phyloP scores from a whole-genome alignment of 2,329 filamentous ascomycete genomes.

The Aspergillus pseudotamarii region DNA sequence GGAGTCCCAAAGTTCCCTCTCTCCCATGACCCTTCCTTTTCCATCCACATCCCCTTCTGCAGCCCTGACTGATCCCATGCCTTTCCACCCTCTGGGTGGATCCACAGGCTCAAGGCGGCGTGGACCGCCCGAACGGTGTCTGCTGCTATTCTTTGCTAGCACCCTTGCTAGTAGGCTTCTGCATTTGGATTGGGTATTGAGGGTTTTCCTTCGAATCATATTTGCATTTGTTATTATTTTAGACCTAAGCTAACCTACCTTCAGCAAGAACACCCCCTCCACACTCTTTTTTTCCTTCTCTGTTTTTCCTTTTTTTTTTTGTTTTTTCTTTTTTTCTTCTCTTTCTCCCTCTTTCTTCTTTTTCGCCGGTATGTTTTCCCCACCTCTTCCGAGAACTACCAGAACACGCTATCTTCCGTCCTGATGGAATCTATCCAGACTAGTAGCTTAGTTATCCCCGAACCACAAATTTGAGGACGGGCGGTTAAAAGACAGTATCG shows the following conservation, averaged over 20 bases:
- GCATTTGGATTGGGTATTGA: slow-evolving; percentile 15
- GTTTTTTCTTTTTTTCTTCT: slow-evolving; percentile 4
- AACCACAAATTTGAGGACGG: slow-evolving; percentile 1
- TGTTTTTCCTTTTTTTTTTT: slow-evolving; percentile 11
- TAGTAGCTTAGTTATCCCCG: neutral
- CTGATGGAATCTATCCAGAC: neutral
- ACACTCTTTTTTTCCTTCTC: slow-evolving; percentile 8
- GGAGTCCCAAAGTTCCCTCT: slow-evolving; percentile 3
- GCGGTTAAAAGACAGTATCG: neutral
- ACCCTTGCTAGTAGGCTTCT: slow-evolving; percentile 15
- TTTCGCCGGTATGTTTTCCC: neutral
- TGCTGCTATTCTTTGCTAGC: slow-evolving; percentile 17
- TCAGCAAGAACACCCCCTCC: slow-evolving; percentile 19
- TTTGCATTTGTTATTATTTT: slow-evolving; percentile 11
- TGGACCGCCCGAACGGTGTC: slow-evolving; percentile 22
- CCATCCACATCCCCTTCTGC: slow-evolving; percentile 8
- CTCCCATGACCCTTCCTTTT: slow-evolving; percentile 8
- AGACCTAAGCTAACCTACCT: slow-evolving; percentile 16
- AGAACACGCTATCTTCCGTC: neutral
- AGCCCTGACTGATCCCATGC: slow-evolving; percentile 16
- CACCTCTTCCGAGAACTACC: neutral
- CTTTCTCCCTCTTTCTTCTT: neutral
- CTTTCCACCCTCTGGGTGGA: slow-evolving; percentile 7
- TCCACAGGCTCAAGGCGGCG: slow-evolving; percentile 25
- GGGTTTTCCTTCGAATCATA: slow-evolving; percentile 2